Evolutionary conservation across 2,329 filamentous ascomycete genomes (phyloP).

Genomic region (Calonectria pteridis): DNA sequence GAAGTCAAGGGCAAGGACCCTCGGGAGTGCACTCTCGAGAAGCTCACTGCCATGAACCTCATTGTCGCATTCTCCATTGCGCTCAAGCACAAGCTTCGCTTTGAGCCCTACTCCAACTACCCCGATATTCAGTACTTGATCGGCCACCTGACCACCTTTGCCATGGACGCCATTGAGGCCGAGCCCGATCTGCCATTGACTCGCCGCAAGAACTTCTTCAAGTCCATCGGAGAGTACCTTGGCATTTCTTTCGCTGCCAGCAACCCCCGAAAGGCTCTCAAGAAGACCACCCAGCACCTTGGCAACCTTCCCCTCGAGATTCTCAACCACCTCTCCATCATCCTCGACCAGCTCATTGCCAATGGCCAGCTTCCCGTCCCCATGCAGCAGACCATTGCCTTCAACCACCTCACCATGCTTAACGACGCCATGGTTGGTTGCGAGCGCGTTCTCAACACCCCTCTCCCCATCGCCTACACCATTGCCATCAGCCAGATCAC

Average conservation of each 20-base stretch:
- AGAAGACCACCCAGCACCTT: slow-evolving; percentile 77
- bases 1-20: slow-evolving; percentile 62
- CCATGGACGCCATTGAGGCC: slow-evolving; percentile 64
- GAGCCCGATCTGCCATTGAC: slow-evolving; percentile 50
- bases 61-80: slow-evolving; percentile 82
- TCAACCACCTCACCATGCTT: slow-evolving; percentile 72
- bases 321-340: slow-evolving; percentile 76
- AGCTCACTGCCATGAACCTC: slow-evolving; percentile 82
- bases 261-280: slow-evolving; percentile 83
- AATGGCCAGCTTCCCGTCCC: slow-evolving; percentile 67
- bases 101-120: slow-evolving; percentile 85
- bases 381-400: slow-evolving; percentile 71
- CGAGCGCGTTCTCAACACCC: slow-evolving; percentile 85
- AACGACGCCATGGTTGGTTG: slow-evolving; percentile 80
- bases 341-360: slow-evolving; percentile 71
- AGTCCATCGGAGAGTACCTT: slow-evolving; percentile 77
- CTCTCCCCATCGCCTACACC: slow-evolving; percentile 84
- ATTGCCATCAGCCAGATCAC: slow-evolving; percentile 90
- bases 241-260: slow-evolving; percentile 82
- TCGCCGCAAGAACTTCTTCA: slow-evolving; percentile 67
- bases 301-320: slow-evolving; percentile 90
- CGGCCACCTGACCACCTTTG: slow-evolving; percentile 81
- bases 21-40: slow-evolving; percentile 77
- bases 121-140: slow-evolving; percentile 79
- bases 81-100: slow-evolving; percentile 85